Conservation (phyloP, 768 basidiomycete genomes). For the Phallus indusiatus region DNA sequence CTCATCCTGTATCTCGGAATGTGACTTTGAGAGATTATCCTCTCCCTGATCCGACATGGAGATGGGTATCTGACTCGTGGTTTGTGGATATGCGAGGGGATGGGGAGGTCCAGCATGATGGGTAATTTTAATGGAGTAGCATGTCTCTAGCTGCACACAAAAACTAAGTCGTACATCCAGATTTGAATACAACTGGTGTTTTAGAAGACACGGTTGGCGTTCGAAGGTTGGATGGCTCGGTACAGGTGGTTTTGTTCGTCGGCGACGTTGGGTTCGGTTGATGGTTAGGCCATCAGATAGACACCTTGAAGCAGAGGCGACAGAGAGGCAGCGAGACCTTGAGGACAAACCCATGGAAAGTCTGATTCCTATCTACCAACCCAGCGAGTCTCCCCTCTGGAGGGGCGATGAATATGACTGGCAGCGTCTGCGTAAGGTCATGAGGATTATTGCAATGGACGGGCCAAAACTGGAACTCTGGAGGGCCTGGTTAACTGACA, state of each 20-base stretch:
- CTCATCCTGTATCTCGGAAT: constrained; percentile 34
- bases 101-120: constrained; percentile 71
- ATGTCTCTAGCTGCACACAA: neutral
- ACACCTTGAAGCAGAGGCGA: constrained; percentile 8
- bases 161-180: constrained; percentile 2
- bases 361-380: constrained; percentile 12
- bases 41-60: constrained; percentile 73
- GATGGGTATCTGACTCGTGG: constrained; percentile 72
- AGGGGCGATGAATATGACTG: constrained; percentile 48
- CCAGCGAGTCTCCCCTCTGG: constrained; percentile 38
- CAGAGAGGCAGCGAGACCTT: neutral
- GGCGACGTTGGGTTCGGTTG: constrained; percentile 74
- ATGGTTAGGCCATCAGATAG: constrained; percentile 61
- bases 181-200: constrained; percentile 80
- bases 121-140: constrained; percentile 23
- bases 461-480: constrained; percentile 72
- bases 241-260: constrained; percentile 64
- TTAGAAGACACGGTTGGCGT: constrained; percentile 58
- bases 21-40: constrained; percentile 56
- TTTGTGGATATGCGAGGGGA: constrained; percentile 85
- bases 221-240: constrained; percentile 49
- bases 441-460: constrained; percentile 50
- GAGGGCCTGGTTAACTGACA: constrained; percentile 54
- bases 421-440: constrained; percentile 41
- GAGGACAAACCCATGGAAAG: neutral